Base-by-base conservation (phyloP, 192 early-diverging fungal genomes). In the Backusella tuberculispora region DNA sequence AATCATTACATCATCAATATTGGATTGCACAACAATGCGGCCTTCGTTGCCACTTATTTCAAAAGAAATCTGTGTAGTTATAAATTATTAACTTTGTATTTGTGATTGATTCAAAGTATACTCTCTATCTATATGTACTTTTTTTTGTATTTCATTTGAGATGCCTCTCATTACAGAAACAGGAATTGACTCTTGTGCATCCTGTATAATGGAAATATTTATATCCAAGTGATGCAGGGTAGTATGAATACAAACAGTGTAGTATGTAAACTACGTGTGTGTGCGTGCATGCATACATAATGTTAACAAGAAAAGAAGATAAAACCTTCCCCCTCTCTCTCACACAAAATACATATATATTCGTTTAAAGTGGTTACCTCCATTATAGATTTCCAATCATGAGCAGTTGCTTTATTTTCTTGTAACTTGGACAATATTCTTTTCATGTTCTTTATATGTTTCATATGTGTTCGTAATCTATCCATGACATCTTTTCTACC, bases 381-480 rank as follows among this genome's bases (percentile, higher is more conserved):
- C 17, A 91, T 73, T 9, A 93, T 72, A 1, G 77, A 65, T 44
- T 89, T 84, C 92, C 92, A 94, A 24, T 92, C 90, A 15, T 53
- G 64, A 1, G 88, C 26, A 8, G 79, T 84, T 40, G 63, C 73
- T 6, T 82, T 74, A 63, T 88, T 83, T 29, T 80, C 80, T 48
- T 81, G 84, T 46, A 94, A 45, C 3, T 77, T 70, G 5, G 76
- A 74, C 6, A 87, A 37, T 44, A 73, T 29, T 10, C 41, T 19
- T 46, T 41, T 34, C 15, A 73, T 40, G 83, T 82, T 50, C 73
- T 83, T 53, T 81, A 80, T n/a, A 82, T 78, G 47, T 5, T 76
- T 81, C 17, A 95, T 70, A 26, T 76, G 75, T 7, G 53, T 21
- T 26, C 21, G 19, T 60, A 60, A 12, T 13, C 53, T 60, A 29